phyloP scores from a whole-genome alignment of 2,329 filamentous ascomycete species.

The Bipolaris sorokiniana region DNA sequence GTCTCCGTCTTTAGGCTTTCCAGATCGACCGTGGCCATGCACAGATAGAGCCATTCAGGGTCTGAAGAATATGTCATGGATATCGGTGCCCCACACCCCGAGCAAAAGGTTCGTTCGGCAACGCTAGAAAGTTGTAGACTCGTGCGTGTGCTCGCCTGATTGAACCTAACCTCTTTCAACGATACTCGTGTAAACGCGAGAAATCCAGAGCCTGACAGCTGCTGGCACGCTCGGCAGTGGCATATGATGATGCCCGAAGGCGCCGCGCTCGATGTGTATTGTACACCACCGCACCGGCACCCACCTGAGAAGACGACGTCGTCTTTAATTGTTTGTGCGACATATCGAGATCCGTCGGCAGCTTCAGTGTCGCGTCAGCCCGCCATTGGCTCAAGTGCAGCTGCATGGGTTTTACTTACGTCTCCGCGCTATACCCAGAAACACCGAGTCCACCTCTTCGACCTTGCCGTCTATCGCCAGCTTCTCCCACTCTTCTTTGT shows the following conservation, averaged over 20 bases:
- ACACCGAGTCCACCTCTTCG: constrained; percentile 49
- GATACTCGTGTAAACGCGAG: constrained; percentile 53
- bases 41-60: constrained; percentile 43
- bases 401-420: constrained; percentile 24
- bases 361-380: constrained; percentile 18
- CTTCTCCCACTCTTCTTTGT: constrained; percentile 49
- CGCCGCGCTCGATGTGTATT: constrained; percentile 48
- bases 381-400: background rate
- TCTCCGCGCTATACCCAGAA: constrained; percentile 46
- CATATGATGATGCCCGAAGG: constrained; percentile 52
- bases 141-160: constrained; percentile 36
- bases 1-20: constrained; percentile 42
- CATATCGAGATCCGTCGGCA: constrained; percentile 33
- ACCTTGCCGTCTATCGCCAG: constrained; percentile 47
- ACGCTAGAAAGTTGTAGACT: constrained; percentile 47
- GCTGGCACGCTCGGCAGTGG: constrained; percentile 58
- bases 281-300: constrained; percentile 54
- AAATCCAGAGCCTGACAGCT: constrained; percentile 55
- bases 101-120: constrained; percentile 55
- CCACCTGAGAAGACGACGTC: constrained; percentile 48
- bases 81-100: constrained; percentile 55
- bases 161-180: constrained; percentile 44
- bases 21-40: constrained; percentile 53
- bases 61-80: constrained; percentile 51
- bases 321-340: constrained; percentile 13